Conservation (phyloP, 2,329 filamentous ascomycete species). For the Dactylella cylindrospora region DNA sequence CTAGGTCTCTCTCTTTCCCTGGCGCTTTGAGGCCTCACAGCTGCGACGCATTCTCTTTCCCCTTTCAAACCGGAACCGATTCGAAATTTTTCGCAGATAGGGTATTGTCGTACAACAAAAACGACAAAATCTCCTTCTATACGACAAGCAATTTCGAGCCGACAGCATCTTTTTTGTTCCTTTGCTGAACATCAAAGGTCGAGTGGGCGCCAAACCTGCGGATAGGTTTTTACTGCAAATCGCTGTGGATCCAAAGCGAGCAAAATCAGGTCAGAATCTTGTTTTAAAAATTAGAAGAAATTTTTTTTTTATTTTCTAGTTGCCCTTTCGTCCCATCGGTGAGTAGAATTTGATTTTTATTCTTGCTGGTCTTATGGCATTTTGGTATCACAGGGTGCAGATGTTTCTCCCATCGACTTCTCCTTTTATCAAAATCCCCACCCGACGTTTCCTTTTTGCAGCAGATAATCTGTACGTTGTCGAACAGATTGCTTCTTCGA, state of each 20-base stretch:
- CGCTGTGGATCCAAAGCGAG: constrained; percentile 12
- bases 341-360: too few relatives aligned
- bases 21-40: too few relatives aligned
- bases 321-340: too few relatives aligned
- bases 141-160: too few relatives aligned
- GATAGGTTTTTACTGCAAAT: constrained; percentile 18
- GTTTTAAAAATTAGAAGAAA: too few relatives aligned
- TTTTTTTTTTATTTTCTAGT: too few relatives aligned
- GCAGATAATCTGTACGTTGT: not conserved
- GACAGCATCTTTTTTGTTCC: too few relatives aligned
- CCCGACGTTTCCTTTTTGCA: constrained; percentile 6
- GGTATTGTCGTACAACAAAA: not conserved
- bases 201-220: constrained; percentile 14
- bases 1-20: too few relatives aligned
- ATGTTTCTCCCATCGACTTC: constrained; percentile 43
- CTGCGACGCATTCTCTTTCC: not conserved
- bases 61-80: not conserved
- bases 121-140: constrained; percentile 3
- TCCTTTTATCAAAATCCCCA: constrained; percentile 39
- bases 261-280: too few relatives aligned
- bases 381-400: too few relatives aligned
- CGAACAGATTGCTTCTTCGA: constrained; percentile 30
- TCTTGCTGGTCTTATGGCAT: too few relatives aligned
- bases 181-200: too few relatives aligned
- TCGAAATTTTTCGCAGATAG: not conserved